Percentiles rank a stretch among this genome's conserved stretches.
These are phyloP conservation scores for Pulveroboletus sp. DNA, from an alignment of 1,284 basidiomycete genomes.

Conservation along the genomic window DNA sequence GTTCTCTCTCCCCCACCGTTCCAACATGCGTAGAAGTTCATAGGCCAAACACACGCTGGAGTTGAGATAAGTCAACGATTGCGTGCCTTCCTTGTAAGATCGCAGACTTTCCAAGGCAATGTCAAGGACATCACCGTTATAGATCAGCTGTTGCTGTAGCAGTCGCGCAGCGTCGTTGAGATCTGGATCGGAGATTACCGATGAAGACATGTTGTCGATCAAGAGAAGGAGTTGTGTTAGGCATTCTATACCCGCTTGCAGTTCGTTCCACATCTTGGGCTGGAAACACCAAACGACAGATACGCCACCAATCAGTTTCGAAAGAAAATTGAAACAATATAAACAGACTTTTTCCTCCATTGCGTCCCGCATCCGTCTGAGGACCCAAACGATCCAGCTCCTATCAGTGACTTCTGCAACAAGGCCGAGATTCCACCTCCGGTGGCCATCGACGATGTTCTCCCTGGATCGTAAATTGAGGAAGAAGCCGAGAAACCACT, in stretches of 20 bases:
- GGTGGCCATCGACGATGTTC: slow-evolving; percentile 32
- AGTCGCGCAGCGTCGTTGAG: slow-evolving; percentile 75
- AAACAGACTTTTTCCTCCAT: slow-evolving; percentile 81
- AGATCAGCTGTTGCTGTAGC: slow-evolving; percentile 87
- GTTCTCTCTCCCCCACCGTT: slow-evolving; percentile 78
- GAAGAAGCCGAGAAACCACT: slow-evolving; percentile 92
- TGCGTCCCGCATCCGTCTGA: slow-evolving; percentile 83
- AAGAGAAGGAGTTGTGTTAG: slow-evolving; percentile 85
- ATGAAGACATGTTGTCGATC: slow-evolving; percentile 66
- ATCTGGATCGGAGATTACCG: slow-evolving; percentile 46
- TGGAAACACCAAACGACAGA: slow-evolving; percentile 34
- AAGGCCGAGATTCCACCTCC: slow-evolving; percentile 68
- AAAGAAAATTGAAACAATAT: slow-evolving; percentile 4
- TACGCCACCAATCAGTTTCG: slow-evolving; percentile 15
- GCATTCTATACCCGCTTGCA: slow-evolving; percentile 92
- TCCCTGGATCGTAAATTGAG: slow-evolving; percentile 56
- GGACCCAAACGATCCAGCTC: slow-evolving; percentile 84
- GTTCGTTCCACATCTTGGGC: slow-evolving; percentile 90
- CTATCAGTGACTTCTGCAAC: slow-evolving; percentile 86
- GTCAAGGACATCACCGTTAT: slow-evolving; percentile 91
- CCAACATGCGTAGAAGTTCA: slow-evolving; percentile 81
- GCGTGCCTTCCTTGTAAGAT: slow-evolving; percentile 73
- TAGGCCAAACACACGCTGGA: slow-evolving; percentile 82
- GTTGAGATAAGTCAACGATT: slow-evolving; percentile 77
- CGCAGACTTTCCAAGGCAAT: slow-evolving; percentile 76